Conservation (phyloP, 2,329 filamentous ascomycete species). For the Cytospora paraplurivora region DNA sequence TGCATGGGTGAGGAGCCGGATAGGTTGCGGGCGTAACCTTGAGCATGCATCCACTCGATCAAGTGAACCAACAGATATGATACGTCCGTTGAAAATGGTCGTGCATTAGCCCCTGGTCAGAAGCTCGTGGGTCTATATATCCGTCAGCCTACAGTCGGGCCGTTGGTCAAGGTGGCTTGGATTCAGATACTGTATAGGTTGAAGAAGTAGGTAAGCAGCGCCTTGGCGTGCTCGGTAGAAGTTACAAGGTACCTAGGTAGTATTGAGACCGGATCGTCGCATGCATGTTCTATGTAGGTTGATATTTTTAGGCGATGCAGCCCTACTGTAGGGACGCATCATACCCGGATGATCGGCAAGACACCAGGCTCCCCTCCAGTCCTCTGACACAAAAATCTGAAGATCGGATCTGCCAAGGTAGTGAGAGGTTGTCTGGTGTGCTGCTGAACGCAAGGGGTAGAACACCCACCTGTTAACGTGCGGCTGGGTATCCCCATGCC, state of each 20-base stretch:
- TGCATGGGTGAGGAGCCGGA: background rate
- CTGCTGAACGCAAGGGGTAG: too few species aligned
- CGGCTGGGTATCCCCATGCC: too few species aligned
- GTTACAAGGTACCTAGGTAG: too few species aligned
- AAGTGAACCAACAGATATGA: background rate
- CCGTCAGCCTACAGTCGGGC: background rate
- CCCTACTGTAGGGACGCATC: too few species aligned
- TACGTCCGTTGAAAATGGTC: background rate
- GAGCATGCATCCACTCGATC: background rate
- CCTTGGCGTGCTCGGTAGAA: too few species aligned
- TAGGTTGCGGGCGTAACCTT: background rate
- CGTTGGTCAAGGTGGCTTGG: background rate
- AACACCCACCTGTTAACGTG: too few species aligned
- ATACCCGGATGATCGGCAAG: too few species aligned
- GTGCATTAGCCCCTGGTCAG: background rate
- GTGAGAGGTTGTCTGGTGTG: too few species aligned
- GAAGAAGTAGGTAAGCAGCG: too few species aligned
- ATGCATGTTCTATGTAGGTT: background rate
- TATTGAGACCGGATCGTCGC: constrained; percentile 2
- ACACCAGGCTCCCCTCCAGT: too few species aligned
- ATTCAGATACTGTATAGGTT: background rate
- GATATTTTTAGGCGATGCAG: constrained; percentile 12
- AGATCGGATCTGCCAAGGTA: too few species aligned
- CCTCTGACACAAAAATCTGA: too few species aligned
- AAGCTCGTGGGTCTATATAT: background rate